Conservation (phyloP, 2,329 filamentous ascomycete species). For the Myriosclerotinia duriaeana region DNA sequence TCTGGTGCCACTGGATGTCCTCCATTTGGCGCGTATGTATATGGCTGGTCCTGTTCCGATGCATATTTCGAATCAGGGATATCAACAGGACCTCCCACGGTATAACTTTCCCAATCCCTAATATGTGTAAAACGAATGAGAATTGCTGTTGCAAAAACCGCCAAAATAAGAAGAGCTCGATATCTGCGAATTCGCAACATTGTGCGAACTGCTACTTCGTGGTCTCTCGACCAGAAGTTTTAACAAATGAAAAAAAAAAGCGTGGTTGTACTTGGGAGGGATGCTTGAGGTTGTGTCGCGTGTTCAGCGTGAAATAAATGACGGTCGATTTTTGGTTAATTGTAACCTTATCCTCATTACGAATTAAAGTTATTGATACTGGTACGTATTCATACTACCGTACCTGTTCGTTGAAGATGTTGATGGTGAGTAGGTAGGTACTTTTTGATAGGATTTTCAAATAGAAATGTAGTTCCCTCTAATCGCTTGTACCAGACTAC, state of each 20-base stretch:
- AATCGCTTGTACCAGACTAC: constrained; percentile 3
- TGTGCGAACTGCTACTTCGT: constrained; percentile 27
- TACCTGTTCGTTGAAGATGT: not conserved
- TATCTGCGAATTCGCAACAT: constrained; percentile 63
- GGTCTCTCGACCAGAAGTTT: constrained; percentile 21
- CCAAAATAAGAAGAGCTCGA: constrained; percentile 50
- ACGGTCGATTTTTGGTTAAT: constrained; percentile 7
- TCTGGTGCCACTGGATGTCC: not conserved
- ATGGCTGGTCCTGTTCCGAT: not conserved
- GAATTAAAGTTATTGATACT: constrained; percentile 4
- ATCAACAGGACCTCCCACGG: constrained; percentile 21
- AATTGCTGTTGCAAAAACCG: constrained; percentile 28
- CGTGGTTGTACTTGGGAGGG: constrained; percentile 4
- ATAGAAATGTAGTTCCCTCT: not conserved
- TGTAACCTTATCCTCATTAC: constrained; percentile 12
- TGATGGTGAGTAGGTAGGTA: not conserved
- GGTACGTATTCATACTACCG: not conserved
- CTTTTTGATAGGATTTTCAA: not conserved
- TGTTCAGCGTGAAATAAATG: constrained; percentile 12
- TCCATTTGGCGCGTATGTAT: not conserved
- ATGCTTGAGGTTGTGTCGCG: constrained; percentile 3
- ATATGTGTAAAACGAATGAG: constrained; percentile 30
- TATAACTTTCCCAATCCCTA: constrained; percentile 27
- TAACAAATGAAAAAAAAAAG: not conserved
- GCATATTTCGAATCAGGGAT: constrained; percentile 21